Evolutionary conservation across 169 alveolate genomes (phyloP).

Genomic region (Ichthyophthirius multifiliis): DNA sequence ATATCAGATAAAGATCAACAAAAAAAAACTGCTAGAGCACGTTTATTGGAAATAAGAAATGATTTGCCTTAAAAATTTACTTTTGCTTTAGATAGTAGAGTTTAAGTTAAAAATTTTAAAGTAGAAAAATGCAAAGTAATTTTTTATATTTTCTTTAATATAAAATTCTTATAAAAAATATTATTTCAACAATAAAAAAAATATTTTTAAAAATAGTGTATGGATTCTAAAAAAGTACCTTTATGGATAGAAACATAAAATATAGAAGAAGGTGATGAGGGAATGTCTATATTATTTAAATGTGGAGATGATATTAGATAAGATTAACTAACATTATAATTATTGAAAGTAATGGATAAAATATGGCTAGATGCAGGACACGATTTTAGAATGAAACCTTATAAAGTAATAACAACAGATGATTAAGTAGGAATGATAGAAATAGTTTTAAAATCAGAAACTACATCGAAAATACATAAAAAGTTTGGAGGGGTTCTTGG

Average conservation of each 20-base stretch:
- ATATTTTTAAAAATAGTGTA: too few relatives aligned
- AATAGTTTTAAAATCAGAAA: slow-evolving; percentile 72
- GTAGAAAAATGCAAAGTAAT: slow-evolving; percentile 41
- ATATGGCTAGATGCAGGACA: slow-evolving; percentile 80
- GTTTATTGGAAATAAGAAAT: too few relatives aligned
- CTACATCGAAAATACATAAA: slow-evolving; percentile 75
- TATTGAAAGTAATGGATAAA: slow-evolving; percentile 82
- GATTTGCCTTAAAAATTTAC: slow-evolving; percentile 6
- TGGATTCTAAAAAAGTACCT: slow-evolving; percentile 67
- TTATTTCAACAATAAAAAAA: too few relatives aligned
- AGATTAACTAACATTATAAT: slow-evolving; percentile 82
- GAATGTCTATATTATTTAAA: slow-evolving; percentile 70
- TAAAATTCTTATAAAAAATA: background rate
- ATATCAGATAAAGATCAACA: background rate
- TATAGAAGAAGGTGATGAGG: slow-evolving; percentile 53
- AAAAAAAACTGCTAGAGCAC: background rate
- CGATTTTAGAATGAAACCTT: slow-evolving; percentile 81
- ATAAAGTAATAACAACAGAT: slow-evolving; percentile 80
- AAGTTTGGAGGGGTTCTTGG: slow-evolving; percentile 62
- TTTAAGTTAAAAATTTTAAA: slow-evolving; percentile 48
- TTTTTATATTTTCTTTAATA: background rate
- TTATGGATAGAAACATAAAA: slow-evolving; percentile 43
- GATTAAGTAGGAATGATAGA: slow-evolving; percentile 78
- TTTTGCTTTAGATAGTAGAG: slow-evolving; percentile 60
- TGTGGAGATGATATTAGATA: slow-evolving; percentile 86